Conservation (phyloP, 768 basidiomycete genomes). For the Cyathus striatus region DNA sequence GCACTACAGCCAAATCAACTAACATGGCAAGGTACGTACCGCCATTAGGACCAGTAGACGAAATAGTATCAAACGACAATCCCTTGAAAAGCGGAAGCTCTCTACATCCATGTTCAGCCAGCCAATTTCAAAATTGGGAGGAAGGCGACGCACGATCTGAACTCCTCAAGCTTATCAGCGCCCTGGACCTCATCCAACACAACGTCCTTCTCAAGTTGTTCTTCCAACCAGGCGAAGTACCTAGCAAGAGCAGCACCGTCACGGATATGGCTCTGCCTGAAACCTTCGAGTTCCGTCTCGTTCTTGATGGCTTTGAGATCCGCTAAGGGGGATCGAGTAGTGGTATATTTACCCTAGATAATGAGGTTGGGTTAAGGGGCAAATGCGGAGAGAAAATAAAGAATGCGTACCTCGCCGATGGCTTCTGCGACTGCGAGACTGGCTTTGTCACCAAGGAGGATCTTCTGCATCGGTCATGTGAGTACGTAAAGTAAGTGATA, state of each 20-base stretch:
- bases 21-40: slow-evolving; percentile 39
- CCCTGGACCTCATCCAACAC: slow-evolving; percentile 76
- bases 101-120: slow-evolving; percentile 31
- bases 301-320: slow-evolving; percentile 84
- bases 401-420: slow-evolving; percentile 53
- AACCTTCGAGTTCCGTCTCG: slow-evolving; percentile 78
- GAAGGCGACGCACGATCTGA: slow-evolving; percentile 74
- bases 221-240: slow-evolving; percentile 96
- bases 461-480: slow-evolving; percentile 39
- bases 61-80: slow-evolving; percentile 89
- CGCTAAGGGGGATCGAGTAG: slow-evolving; percentile 67
- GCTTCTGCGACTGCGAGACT: slow-evolving; percentile 81
- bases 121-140: too few species aligned
- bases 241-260: slow-evolving; percentile 84
- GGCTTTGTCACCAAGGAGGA: slow-evolving; percentile 73
- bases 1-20: neutral
- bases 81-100: slow-evolving; percentile 80
- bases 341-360: slow-evolving; percentile 49
- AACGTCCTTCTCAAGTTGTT: slow-evolving; percentile 59
- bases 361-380: slow-evolving; percentile 1
- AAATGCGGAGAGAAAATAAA: slow-evolving; percentile 1
- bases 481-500: slow-evolving; percentile 1
- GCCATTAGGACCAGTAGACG: slow-evolving; percentile 87
- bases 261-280: slow-evolving; percentile 82
- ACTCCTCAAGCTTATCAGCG: slow-evolving; percentile 74